A percentile compares a stretch with the other conserved stretches of the same genome.
phyloP scores from a whole-genome alignment of 768 basidiomycete genomes.

The Phaffia australis region DNA sequence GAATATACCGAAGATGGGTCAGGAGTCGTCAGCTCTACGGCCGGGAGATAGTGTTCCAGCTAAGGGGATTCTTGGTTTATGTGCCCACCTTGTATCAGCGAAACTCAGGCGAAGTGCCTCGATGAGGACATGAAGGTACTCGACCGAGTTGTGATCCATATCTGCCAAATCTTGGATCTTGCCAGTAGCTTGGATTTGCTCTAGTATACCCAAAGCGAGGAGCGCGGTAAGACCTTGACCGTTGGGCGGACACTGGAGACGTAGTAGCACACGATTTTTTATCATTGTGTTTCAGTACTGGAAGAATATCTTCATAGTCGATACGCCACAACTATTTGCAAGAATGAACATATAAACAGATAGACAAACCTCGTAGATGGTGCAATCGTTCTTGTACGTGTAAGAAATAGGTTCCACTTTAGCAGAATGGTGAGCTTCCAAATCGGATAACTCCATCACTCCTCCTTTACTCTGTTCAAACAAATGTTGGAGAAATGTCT shows the following conservation, averaged over 20 bases:
- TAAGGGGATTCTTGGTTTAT: neutral
- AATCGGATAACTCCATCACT: constrained; percentile 85
- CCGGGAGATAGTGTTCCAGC: neutral
- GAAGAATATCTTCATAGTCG: neutral
- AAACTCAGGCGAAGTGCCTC: constrained; percentile 59
- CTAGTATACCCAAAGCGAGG: constrained; percentile 83
- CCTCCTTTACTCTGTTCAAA: constrained; percentile 76
- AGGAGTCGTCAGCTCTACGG: neutral
- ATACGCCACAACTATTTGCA: neutral
- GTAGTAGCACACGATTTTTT: neutral
- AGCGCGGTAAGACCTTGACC: constrained; percentile 96
- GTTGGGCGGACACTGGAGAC: constrained; percentile 75
- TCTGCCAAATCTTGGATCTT: constrained; percentile 58
- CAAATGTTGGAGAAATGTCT: neutral
- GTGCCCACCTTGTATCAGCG: constrained; percentile 19
- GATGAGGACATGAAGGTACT: constrained; percentile 77
- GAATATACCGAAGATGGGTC: neutral
- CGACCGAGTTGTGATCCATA: constrained; percentile 77
- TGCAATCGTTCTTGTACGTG: constrained; percentile 63
- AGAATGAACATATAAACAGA: neutral
- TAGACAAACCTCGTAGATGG: constrained; percentile 57
- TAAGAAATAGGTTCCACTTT: constrained; percentile 86
- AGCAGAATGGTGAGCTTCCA: constrained; percentile 65
- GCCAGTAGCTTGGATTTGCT: constrained; percentile 66
- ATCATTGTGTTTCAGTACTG: neutral